A percentile compares a stretch with the other conserved stretches of the same genome.
Conservation (phyloP, 2,329 filamentous ascomycete genomes). For the Alternaria conjuncta region DNA sequence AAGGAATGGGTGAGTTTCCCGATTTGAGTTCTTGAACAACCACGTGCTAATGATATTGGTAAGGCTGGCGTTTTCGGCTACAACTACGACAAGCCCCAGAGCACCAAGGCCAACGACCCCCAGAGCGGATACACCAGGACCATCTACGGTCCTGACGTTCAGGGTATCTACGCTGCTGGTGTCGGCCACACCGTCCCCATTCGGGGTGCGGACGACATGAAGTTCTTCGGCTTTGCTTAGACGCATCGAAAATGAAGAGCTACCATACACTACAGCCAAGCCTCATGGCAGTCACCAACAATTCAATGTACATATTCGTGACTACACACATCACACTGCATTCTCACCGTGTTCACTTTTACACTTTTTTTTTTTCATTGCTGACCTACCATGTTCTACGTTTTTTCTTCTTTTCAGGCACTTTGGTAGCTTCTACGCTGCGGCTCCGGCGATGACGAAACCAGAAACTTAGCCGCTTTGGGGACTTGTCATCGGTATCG, state of each 20-base stretch:
- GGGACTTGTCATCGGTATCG: neutral
- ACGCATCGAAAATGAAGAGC: neutral
- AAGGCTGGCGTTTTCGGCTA: conserved; percentile 40
- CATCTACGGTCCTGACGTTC: conserved; percentile 35
- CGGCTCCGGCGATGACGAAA: neutral
- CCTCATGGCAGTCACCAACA: neutral
- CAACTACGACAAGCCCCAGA: conserved; percentile 40
- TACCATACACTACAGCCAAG: neutral
- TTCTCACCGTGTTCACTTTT: neutral
- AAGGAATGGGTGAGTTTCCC: conserved; percentile 35
- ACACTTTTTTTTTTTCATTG: neutral
- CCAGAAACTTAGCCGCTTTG: neutral
- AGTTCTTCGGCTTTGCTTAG: conserved; percentile 41
- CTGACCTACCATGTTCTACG: neutral
- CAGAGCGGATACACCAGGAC: conserved; percentile 42
- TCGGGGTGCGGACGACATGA: conserved; percentile 43
- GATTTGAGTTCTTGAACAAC: no score
- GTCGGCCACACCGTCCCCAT: conserved; percentile 47
- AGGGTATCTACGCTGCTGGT: conserved; percentile 45
- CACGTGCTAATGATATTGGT: neutral
- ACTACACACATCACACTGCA: neutral
- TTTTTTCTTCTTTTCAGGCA: neutral
- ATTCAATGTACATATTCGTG: neutral
- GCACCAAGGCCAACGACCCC: conserved; percentile 37
- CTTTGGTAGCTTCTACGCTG: neutral